phyloP scores from a whole-genome alignment of 306 rosid species.

The Prunus kanzakura region DNA sequence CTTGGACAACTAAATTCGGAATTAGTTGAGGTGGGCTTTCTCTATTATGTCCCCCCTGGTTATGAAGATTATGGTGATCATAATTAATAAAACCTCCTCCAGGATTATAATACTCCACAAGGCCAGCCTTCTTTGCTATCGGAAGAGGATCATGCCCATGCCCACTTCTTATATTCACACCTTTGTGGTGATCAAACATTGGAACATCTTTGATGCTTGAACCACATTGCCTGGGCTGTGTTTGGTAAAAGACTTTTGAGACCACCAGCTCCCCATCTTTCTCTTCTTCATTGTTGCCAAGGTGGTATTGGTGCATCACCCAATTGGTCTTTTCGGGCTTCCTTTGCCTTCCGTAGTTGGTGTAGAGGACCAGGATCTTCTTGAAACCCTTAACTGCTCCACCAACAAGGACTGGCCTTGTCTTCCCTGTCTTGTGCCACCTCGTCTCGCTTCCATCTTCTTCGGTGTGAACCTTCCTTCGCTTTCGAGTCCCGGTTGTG shows the following conservation, averaged over 20 bases:
- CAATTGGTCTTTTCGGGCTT: constrained; percentile 87
- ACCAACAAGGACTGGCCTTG: constrained; percentile 47
- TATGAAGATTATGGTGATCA: constrained; percentile 17
- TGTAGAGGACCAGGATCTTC: constrained; percentile 83
- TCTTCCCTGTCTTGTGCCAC: constrained; percentile 98
- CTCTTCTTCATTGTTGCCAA: constrained; percentile 79
- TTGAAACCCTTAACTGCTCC: constrained; percentile 72
- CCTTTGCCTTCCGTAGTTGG: constrained; percentile 73
- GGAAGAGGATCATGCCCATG: constrained; percentile 12
- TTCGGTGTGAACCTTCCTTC: constrained; percentile 82
- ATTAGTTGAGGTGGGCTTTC: constrained; percentile 56
- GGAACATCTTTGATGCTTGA: constrained; percentile 46
- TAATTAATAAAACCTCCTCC: constrained; percentile 38
- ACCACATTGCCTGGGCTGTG: constrained; percentile 76
- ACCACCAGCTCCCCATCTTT: constrained; percentile 79
- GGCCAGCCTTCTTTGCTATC: constrained; percentile 30
- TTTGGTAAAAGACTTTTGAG: constrained; percentile 88
- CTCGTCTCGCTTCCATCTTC: constrained; percentile 85
- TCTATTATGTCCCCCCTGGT: constrained; percentile 34
- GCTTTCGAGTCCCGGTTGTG: constrained; percentile 85
- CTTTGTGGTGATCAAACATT: constrained; percentile 11
- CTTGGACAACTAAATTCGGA: constrained; percentile 60
- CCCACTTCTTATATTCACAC: constrained; percentile 19
- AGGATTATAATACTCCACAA: constrained; percentile 40
- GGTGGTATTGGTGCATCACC: constrained; percentile 97